Percentiles rank a stretch among this genome's conserved stretches.
phyloP scores from a whole-genome alignment of 2,329 filamentous ascomycete genomes.

The Nemania abortiva region DNA sequence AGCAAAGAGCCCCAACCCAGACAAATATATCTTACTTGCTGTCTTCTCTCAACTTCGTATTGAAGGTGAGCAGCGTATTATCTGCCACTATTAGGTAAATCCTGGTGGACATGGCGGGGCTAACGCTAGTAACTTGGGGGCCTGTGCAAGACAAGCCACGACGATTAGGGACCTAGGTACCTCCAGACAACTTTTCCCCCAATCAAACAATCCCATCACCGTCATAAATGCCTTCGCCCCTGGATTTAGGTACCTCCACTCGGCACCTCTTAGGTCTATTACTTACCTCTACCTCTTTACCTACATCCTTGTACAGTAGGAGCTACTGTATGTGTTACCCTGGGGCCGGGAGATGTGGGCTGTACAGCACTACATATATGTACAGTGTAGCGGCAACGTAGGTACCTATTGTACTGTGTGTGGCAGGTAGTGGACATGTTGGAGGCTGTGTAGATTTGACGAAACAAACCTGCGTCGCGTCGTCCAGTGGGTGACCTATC shows the following conservation, averaged over 20 bases:
- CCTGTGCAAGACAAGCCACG: not conserved
- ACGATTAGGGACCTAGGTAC: not conserved
- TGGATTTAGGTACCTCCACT: not conserved
- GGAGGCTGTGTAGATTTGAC: constrained; percentile 37
- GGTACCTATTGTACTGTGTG: not conserved
- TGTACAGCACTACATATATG: not conserved
- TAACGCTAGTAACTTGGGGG: not conserved
- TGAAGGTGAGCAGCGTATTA: too few species aligned
- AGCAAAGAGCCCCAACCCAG: not conserved
- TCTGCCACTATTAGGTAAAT: not conserved
- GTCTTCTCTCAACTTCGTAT: too few species aligned
- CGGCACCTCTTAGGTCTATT: not conserved
- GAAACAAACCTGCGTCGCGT: constrained; percentile 30
- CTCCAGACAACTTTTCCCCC: constrained; percentile 4
- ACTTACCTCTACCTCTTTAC: not conserved
- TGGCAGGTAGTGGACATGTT: constrained; percentile 16
- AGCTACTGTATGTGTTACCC: too few species aligned
- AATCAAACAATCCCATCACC: constrained; percentile 22
- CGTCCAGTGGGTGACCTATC: constrained; percentile 21
- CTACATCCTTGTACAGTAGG: not conserved
- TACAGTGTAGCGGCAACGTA: not conserved
- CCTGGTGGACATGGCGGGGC: not conserved
- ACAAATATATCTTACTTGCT: too few species aligned
- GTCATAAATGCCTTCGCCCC: not conserved
- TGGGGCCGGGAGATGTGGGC: too few species aligned